phyloP scores from a whole-genome alignment of 768 basidiomycete genomes.

The Favolaschia claudopus region DNA sequence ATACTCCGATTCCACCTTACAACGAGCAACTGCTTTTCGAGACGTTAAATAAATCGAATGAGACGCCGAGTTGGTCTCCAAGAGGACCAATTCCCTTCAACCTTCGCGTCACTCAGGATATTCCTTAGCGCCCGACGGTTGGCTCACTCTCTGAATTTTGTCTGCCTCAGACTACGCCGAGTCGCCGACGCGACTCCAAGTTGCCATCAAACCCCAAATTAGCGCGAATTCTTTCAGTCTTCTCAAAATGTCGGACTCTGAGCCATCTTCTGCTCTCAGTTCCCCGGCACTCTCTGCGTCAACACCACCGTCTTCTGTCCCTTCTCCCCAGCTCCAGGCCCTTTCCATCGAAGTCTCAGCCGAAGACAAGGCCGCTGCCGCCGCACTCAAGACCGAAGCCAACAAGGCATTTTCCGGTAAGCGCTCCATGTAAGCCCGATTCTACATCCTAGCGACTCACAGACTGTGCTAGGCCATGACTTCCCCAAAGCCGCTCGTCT shows the following conservation, averaged over 20 bases:
- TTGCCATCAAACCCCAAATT: too few species aligned
- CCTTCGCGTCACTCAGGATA: too few species aligned
- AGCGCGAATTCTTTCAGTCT: constrained; percentile 12
- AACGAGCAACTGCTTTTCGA: too few species aligned
- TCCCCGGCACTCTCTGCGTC: constrained; percentile 53
- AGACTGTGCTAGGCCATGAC: constrained; percentile 60
- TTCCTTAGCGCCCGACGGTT: too few species aligned
- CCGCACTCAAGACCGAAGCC: constrained; percentile 80
- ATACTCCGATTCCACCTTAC: too few species aligned
- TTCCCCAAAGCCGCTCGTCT: constrained; percentile 79
- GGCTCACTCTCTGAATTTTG: too few species aligned
- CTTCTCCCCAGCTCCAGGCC: constrained; percentile 65
- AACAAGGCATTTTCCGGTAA: constrained; percentile 86
- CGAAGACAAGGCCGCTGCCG: constrained; percentile 72
- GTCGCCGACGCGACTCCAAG: too few species aligned
- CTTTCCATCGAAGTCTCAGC: constrained; percentile 64
- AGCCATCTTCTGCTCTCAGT: constrained; percentile 43
- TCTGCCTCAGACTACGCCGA: too few species aligned
- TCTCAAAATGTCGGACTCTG: constrained; percentile 43
- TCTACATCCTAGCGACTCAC: not conserved
- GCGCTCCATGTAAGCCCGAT: constrained; percentile 28
- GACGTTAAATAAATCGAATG: too few species aligned
- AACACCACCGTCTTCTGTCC: constrained; percentile 61
- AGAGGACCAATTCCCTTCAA: too few species aligned
- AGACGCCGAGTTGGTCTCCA: too few species aligned